A percentile compares a stretch with the other conserved stretches of the same genome.
Evolutionary conservation across 305 asterid genomes (phyloP).

Genomic region (Petunia hybrid): DNA sequence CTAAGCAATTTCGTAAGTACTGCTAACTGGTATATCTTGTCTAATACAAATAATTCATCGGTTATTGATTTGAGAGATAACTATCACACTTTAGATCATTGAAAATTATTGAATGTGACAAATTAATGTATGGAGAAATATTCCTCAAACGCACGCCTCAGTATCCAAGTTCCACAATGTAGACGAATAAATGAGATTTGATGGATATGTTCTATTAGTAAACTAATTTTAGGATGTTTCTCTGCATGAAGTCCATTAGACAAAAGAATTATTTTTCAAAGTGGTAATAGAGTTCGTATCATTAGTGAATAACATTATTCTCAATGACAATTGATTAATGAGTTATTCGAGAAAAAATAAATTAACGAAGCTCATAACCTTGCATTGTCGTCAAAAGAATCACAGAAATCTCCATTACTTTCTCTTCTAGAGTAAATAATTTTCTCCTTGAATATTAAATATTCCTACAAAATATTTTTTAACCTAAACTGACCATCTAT

Average conservation of each 20-base stretch:
- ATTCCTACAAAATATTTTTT: too few relatives aligned
- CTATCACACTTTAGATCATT: neutral
- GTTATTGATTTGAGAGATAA: neutral
- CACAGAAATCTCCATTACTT: too few relatives aligned
- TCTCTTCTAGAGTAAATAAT: too few relatives aligned
- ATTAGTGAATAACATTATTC: neutral
- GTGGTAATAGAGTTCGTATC: neutral
- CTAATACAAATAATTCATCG: neutral
- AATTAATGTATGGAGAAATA: neutral
- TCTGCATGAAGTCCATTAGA: conserved; percentile 4
- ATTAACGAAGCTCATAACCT: neutral
- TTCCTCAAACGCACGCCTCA: neutral
- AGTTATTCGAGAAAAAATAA: neutral
- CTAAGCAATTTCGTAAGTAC: neutral
- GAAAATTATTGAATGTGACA: neutral
- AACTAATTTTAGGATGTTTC: neutral
- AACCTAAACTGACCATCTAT: too few relatives aligned
- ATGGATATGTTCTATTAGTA: neutral
- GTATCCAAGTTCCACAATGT: neutral
- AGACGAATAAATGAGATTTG: conserved; percentile 10
- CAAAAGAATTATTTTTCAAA: neutral
- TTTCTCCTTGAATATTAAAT: too few relatives aligned
- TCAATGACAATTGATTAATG: neutral
- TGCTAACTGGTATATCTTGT: neutral
- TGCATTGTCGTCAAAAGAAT: neutral